phyloP scores from a whole-genome alignment of 108 stramenopile species.

The Pseudonitzschia multiseries region DNA sequence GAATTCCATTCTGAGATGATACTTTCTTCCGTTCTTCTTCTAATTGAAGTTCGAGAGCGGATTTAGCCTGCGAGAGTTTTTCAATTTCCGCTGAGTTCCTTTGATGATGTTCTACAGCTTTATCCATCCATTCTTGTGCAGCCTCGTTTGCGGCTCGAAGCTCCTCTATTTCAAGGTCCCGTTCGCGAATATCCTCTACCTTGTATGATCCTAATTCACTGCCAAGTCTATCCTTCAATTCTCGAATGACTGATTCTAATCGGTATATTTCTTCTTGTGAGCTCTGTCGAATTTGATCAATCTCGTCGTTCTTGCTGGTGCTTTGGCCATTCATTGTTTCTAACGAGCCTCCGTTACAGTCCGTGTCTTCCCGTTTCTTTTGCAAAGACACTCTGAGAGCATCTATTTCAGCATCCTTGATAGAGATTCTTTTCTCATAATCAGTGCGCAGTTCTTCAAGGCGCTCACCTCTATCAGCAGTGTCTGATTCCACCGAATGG shows the following conservation, averaged over 20 bases:
- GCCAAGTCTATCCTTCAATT: slow-evolving; percentile 36
- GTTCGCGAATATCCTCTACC: slow-evolving; percentile 34
- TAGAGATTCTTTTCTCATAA: slow-evolving; percentile 15
- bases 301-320: slow-evolving; percentile 17
- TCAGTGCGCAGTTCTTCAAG: slow-evolving; percentile 6
- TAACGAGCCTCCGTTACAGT: neutral
- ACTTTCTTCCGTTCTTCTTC: slow-evolving; percentile 7
- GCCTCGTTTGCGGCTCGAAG: slow-evolving; percentile 55
- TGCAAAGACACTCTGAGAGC: slow-evolving; percentile 12
- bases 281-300: slow-evolving; percentile 13
- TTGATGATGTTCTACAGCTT: slow-evolving; percentile 67
- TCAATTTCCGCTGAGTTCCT: slow-evolving; percentile 47
- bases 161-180: slow-evolving; percentile 49
- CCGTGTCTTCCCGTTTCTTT: neutral
- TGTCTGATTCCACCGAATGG: neutral
- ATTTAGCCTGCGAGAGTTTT: slow-evolving; percentile 34
- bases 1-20: neutral
- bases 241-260: slow-evolving; percentile 40
- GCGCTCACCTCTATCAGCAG: neutral
- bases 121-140: slow-evolving; percentile 81
- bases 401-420: slow-evolving; percentile 44
- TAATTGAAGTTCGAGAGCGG: slow-evolving; percentile 17
- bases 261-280: slow-evolving; percentile 40
- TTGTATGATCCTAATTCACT: slow-evolving; percentile 33
- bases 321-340: slow-evolving; percentile 5